These are phyloP conservation scores for Saprolegnia diclina DNA, from an alignment of 352 stramenopile genomes.

Conservation along the genomic window DNA sequence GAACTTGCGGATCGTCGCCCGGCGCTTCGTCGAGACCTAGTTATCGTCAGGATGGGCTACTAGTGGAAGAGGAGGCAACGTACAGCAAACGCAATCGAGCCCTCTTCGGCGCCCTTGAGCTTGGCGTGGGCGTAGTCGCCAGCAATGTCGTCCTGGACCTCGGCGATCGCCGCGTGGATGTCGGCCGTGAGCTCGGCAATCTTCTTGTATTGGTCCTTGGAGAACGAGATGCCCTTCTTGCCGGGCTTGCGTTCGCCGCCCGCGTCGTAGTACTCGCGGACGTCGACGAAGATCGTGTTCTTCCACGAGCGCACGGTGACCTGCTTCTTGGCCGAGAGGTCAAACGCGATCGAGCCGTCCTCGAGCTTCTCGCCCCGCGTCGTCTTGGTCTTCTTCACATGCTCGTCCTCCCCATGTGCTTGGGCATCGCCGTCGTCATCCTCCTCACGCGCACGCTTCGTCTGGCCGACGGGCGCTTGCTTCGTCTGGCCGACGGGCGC, in stretches of 20 bases:
- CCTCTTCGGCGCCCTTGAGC: conserved; percentile 34
- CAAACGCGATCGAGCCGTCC: conserved; percentile 34
- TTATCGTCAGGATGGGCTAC: neutral
- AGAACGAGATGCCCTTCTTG: conserved; percentile 72
- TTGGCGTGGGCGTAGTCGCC: conserved; percentile 35
- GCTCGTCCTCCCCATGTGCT: neutral
- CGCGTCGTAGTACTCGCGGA: conserved; percentile 73
- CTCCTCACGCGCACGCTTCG: neutral
- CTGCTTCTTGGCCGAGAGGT: conserved; percentile 50
- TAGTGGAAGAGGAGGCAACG: conserved; percentile 6
- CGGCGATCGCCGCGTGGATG: conserved; percentile 40
- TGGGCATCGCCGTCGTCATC: neutral
- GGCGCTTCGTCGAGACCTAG: conserved; percentile 52
- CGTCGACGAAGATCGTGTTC: conserved; percentile 46
- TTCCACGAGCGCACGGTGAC: conserved; percentile 60
- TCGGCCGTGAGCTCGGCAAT: conserved; percentile 35
- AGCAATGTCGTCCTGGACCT: conserved; percentile 45
- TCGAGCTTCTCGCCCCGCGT: conserved; percentile 13
- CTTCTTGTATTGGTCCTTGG: conserved; percentile 49
- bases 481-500: neutral
- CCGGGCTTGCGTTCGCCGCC: conserved; percentile 52
- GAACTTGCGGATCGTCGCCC: conserved; percentile 48
- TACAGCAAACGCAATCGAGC: conserved; percentile 51
- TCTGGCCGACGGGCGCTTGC: neutral
- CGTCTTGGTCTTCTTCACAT: conserved; percentile 11